Evolutionary conservation across 441 rosid genomes (phyloP), one percentile per base, ranked within the genome.

Genomic region (Mallotus japonicus): DNA sequence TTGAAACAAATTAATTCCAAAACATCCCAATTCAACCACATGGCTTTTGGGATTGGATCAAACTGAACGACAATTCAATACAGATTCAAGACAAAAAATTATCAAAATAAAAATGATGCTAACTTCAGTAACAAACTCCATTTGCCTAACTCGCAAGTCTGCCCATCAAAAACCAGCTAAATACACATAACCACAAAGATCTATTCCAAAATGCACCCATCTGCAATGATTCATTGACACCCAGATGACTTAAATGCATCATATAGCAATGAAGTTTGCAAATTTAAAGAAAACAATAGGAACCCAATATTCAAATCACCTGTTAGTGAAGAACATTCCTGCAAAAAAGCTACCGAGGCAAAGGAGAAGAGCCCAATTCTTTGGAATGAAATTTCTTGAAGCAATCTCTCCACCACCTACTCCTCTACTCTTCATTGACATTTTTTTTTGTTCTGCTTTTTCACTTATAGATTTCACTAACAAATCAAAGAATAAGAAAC

Each of bases 311-410:
- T 60, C n/a, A 72, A 49, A 57, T 9, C 65, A 89, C 98, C 96
- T 86, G 78, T 90, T 90, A 56, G 89, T 87, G 96, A 93, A 88
- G 86, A 90, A 76, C 87, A 86, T 82, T 69, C 95, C 98, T 3
- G 87, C 84, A 63, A 86, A 84, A 82, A 91, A 93, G 83, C 94
- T 82, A 47, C 86, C 62, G 74, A 88, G 58, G 71, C 90, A 93
- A 73, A 93, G 89, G 58, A 87, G 73, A 78, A 88, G 51, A 46
- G 86, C 76, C 87, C 72, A 80, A 28, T 87, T 88, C 77, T 90
- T 84, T 15, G 88, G 69, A 22, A 81, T n/a, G 28, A 78, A 84
- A 71, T 78, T 81, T 77, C 82, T 89, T 63, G 87, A 73, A 75
- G 66, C 72, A 54, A 71, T 71, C 61, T 85, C 90, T 74, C 83